phyloP scores from a whole-genome alignment of 2,329 filamentous ascomycete genomes.

The Fusarium globosum region DNA sequence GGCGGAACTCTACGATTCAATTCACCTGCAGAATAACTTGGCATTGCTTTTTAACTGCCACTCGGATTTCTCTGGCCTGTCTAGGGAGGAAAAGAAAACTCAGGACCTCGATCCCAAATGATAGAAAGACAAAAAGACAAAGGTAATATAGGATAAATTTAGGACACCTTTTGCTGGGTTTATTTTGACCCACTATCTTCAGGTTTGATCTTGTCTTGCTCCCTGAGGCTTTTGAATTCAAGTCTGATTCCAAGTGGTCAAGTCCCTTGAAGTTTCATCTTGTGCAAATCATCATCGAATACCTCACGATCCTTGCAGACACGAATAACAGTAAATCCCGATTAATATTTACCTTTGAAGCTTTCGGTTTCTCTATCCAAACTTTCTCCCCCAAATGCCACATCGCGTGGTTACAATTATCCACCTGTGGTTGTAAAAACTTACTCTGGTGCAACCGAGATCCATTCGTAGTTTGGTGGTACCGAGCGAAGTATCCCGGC shows the following conservation, averaged over 20 bases:
- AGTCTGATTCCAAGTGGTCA: not conserved
- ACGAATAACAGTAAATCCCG: not conserved
- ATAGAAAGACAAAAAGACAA: too few relatives aligned
- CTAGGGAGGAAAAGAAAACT: not conserved
- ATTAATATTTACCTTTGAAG: not conserved
- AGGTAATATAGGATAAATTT: too few relatives aligned
- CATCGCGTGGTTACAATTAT: not conserved
- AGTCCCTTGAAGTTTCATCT: not conserved
- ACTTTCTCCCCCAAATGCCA: not conserved
- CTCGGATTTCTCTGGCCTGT: not conserved
- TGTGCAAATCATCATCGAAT: constrained; percentile 1
- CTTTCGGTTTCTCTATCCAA: not conserved
- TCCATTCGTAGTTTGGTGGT: not conserved
- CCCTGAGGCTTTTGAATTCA: not conserved
- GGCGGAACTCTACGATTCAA: constrained; percentile 34
- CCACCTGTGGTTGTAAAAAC: not conserved
- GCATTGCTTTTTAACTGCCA: constrained; percentile 10
- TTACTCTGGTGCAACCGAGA: constrained; percentile 20
- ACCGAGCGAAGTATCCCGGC: not conserved
- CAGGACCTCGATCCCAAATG: too few relatives aligned
- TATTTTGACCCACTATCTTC: too few relatives aligned
- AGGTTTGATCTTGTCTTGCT: too few relatives aligned
- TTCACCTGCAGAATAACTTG: constrained; percentile 18
- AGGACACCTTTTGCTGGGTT: too few relatives aligned
- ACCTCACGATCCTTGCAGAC: not conserved